Percentiles rank a stretch among this genome's conserved stretches.
Evolutionary conservation across 2,329 filamentous ascomycete species (phyloP).

Genomic region (Fusarium hostae): DNA sequence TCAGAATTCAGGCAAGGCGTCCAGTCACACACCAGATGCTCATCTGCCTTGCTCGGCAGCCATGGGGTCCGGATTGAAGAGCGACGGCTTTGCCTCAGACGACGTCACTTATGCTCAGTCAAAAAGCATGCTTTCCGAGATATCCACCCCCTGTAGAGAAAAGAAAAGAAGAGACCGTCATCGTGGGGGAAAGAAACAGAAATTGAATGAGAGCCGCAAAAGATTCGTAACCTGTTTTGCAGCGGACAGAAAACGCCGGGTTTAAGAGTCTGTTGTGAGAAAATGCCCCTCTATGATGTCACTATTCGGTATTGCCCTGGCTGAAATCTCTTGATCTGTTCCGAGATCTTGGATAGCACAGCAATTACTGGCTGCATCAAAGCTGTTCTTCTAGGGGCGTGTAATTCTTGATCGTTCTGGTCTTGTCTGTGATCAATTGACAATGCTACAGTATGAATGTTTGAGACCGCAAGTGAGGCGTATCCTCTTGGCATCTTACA

Average conservation of each 20-base stretch:
- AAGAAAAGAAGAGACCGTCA: neutral
- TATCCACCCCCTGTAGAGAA: neutral
- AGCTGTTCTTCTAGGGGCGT: conserved; percentile 6
- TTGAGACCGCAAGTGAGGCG: neutral
- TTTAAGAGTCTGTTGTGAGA: neutral
- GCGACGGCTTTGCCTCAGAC: conserved; percentile 14
- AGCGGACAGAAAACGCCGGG: neutral
- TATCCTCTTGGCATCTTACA: conserved; percentile 3
- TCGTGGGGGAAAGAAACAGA: neutral
- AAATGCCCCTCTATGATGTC: conserved; percentile 33
- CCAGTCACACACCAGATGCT: neutral
- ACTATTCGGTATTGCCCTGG: conserved; percentile 3
- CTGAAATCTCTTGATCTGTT: conserved; percentile 25
- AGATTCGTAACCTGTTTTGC: conserved; percentile 27
- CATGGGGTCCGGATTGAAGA: neutral
- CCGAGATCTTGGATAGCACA: conserved; percentile 33
- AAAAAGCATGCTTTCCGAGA: conserved; percentile 5
- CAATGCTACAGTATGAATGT: conserved; percentile 13
- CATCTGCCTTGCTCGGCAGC: neutral
- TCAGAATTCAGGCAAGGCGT: conserved; percentile 8
- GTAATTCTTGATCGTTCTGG: neutral
- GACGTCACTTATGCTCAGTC: conserved; percentile 27
- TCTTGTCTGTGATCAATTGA: neutral
- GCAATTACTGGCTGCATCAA: conserved; percentile 1
- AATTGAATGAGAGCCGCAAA: neutral